phyloP scores from a whole-genome alignment of 805 yeast genomes.

The Teunomyces pallodes region DNA sequence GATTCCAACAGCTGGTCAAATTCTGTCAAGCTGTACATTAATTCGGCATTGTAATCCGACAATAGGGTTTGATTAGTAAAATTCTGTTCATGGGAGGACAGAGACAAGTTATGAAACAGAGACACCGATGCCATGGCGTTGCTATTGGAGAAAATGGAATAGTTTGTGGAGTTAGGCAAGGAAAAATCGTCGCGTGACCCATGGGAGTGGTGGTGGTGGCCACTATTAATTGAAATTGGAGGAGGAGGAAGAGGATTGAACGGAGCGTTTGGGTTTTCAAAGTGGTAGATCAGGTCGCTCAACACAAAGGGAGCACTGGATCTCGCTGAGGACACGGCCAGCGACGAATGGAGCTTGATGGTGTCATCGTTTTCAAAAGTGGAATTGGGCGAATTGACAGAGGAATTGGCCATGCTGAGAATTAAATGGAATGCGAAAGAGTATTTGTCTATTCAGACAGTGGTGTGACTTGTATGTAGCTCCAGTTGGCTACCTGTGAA shows the following conservation, averaged over 20 bases:
- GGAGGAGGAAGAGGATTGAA: constrained; percentile 23
- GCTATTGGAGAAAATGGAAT: constrained; percentile 13
- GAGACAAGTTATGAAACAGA: constrained; percentile 7
- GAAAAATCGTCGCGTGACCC: constrained; percentile 10
- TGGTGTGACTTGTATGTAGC: not conserved
- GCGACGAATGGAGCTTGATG: constrained; percentile 16
- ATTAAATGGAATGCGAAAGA: not conserved
- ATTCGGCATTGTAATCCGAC: constrained; percentile 14
- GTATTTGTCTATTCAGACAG: not conserved
- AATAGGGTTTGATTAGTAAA: constrained; percentile 4
- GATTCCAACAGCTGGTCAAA: constrained; percentile 28
- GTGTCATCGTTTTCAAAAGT: constrained; percentile 22
- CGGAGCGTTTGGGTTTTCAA: constrained; percentile 9
- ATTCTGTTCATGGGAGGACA: constrained; percentile 8
- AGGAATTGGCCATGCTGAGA: constrained; percentile 10
- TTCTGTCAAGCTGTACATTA: constrained; percentile 22
- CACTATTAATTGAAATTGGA: constrained; percentile 10
- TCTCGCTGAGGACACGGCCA: constrained; percentile 12
- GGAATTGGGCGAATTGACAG: constrained; percentile 17
- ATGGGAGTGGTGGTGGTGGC: constrained; percentile 4
- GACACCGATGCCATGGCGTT: constrained; percentile 15
- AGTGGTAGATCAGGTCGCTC: constrained; percentile 12
- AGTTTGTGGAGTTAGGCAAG: constrained; percentile 13
- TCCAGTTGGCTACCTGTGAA: not conserved
- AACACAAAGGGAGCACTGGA: constrained; percentile 1